Evolutionary conservation across 1,139 yeast genomes (phyloP).

Genomic region (Geotrichum europaeum): DNA sequence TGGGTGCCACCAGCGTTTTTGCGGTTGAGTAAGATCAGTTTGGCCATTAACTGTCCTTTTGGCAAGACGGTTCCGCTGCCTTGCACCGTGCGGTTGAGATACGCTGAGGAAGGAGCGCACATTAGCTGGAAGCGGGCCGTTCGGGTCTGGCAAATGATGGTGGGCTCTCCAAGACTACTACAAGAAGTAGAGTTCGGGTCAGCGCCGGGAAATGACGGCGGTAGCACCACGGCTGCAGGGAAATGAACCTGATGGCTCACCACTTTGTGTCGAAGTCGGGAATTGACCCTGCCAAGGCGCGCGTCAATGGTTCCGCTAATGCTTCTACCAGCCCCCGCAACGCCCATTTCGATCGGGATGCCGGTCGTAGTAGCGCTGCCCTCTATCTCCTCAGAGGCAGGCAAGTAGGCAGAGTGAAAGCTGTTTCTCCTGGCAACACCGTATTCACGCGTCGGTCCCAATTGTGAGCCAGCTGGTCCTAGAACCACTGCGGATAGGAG

Average conservation of each 20-base stretch:
- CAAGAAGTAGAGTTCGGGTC: neutral
- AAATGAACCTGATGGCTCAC: neutral
- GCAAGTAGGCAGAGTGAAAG: neutral
- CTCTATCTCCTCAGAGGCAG: neutral
- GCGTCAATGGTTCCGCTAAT: neutral
- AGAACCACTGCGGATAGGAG: neutral
- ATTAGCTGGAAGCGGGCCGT: neutral
- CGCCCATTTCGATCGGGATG: neutral
- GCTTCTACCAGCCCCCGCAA: neutral
- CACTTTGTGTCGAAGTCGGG: neutral
- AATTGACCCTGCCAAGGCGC: neutral
- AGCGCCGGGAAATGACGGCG: neutral
- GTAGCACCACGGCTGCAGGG: neutral
- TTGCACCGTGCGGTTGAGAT: conserved; percentile 3
- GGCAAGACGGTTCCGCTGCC: conserved; percentile 3
- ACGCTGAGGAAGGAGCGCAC: conserved; percentile 1
- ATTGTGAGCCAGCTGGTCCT: neutral
- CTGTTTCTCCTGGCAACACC: neutral
- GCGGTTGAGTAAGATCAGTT: conserved; percentile 2
- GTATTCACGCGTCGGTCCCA: neutral
- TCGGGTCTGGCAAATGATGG: neutral
- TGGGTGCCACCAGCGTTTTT: neutral
- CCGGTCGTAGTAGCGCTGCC: neutral
- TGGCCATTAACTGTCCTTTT: conserved; percentile 6
- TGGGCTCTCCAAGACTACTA: neutral